These are phyloP conservation scores for Prunus mira DNA, from an alignment of 306 rosid species.

Conservation along the genomic window DNA sequence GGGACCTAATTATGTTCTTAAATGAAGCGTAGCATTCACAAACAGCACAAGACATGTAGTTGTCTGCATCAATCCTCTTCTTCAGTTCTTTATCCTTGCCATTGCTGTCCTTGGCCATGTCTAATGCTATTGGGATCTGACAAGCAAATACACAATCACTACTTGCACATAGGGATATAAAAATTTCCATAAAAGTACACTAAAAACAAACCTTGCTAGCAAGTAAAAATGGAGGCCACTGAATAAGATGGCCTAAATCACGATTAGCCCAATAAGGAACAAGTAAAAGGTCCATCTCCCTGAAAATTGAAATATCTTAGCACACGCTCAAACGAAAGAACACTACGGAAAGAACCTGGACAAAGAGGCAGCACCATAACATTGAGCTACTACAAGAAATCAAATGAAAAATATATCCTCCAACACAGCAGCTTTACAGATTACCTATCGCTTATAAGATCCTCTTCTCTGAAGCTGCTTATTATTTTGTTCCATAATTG, in stretches of 20 bases:
- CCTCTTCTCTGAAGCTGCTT: constrained; percentile 92
- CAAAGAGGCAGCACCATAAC: background rate
- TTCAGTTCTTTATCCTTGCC: constrained; percentile 89
- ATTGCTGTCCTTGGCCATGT: constrained; percentile 99
- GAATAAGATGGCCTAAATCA: constrained; percentile 67
- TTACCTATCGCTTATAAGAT: constrained; percentile 83
- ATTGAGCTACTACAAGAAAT: constrained; percentile 1
- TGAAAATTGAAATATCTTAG: constrained; percentile 40
- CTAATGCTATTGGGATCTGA: constrained; percentile 94
- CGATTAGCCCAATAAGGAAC: constrained; percentile 99
- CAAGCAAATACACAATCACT: constrained; percentile 18
- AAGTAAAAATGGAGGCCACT: constrained; percentile 98
- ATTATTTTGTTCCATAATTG: constrained; percentile 95
- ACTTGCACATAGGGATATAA: constrained; percentile 13
- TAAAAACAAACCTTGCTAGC: constrained; percentile 84
- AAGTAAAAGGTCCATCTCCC: constrained; percentile 95
- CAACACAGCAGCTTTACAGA: background rate
- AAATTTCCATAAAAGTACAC: background rate
- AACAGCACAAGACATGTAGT: constrained; percentile 91
- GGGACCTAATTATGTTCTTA: constrained; percentile 57
- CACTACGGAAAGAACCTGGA: background rate
- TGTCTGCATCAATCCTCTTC: constrained; percentile 68
- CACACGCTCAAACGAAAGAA: background rate
- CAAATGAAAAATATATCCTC: constrained; percentile 13
- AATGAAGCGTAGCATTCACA: constrained; percentile 92